phyloP scores from a whole-genome alignment of 768 basidiomycete species.

The Arthromyces matolae region DNA sequence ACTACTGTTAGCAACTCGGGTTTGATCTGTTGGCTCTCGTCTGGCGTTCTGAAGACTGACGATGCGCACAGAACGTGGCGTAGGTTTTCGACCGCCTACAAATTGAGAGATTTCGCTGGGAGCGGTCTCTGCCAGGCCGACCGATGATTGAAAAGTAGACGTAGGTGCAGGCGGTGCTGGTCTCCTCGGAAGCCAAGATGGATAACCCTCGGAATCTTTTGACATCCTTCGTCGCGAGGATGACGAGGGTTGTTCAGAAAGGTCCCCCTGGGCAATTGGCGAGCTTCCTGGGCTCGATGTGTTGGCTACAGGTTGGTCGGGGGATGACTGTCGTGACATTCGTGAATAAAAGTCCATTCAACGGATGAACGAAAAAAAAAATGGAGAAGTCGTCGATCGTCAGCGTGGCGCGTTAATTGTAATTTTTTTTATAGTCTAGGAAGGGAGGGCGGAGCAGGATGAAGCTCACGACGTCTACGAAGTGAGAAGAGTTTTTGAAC shows the following conservation, averaged over 20 bases:
- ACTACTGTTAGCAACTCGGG: slow-evolving; percentile 38
- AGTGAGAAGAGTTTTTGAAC: slow-evolving; percentile 22
- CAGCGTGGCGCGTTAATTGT: slow-evolving; percentile 31
- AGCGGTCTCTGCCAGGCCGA: slow-evolving; percentile 33
- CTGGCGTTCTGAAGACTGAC: slow-evolving; percentile 62
- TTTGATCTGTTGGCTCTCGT: slow-evolving; percentile 50
- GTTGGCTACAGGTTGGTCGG: slow-evolving; percentile 24
- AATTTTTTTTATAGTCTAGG: slow-evolving; percentile 19
- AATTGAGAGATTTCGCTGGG: slow-evolving; percentile 32
- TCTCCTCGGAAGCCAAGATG: slow-evolving; percentile 79
- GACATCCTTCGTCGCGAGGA: slow-evolving; percentile 32
- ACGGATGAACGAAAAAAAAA: slow-evolving; percentile 7
- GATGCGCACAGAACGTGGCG: slow-evolving; percentile 78
- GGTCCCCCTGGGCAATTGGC: slow-evolving; percentile 18
- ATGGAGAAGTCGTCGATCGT: slow-evolving; percentile 5
- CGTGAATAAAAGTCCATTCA: slow-evolving; percentile 29
- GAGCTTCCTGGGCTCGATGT: slow-evolving; percentile 24
- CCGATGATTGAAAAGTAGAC: slow-evolving; percentile 62
- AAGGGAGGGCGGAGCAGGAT: slow-evolving; percentile 17
- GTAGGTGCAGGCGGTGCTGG: slow-evolving; percentile 75
- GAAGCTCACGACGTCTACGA: slow-evolving; percentile 14
- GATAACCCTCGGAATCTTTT: slow-evolving; percentile 65
- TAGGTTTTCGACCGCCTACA: slow-evolving; percentile 68
- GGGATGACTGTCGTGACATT: slow-evolving; percentile 36
- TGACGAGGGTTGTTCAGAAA: slow-evolving; percentile 30